Conservation (phyloP, 1,139 yeast genomes). For the Arxiozyma bovina region DNA sequence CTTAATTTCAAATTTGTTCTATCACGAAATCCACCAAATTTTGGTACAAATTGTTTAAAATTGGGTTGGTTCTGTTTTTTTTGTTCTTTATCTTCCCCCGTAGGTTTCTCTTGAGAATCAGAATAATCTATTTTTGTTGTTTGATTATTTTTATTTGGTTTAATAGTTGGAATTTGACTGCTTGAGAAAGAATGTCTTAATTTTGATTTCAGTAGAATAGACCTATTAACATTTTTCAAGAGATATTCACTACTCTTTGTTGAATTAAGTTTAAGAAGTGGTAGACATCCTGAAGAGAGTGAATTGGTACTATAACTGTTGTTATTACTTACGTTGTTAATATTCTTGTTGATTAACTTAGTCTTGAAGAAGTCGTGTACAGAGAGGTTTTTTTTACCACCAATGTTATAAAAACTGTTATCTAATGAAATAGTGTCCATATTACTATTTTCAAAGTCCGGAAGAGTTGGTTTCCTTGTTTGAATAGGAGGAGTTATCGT, state of each 20-base stretch:
- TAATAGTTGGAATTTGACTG: constrained; percentile 10
- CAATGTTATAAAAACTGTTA: constrained; percentile 1
- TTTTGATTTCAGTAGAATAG: constrained; percentile 16
- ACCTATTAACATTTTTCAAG: constrained; percentile 24
- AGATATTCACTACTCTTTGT: constrained; percentile 17
- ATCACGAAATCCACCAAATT: constrained; percentile 62
- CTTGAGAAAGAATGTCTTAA: constrained; percentile 8
- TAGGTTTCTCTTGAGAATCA: constrained; percentile 5
- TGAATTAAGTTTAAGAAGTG: neutral
- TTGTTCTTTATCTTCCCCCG: constrained; percentile 16
- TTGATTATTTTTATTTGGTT: neutral
- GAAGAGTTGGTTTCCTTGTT: neutral
- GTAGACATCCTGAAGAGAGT: neutral
- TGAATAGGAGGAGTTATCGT: constrained; percentile 19
- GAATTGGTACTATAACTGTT: neutral
- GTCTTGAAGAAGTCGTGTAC: constrained; percentile 6
- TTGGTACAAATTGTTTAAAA: constrained; percentile 39
- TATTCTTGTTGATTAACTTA: neutral
- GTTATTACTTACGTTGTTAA: constrained; percentile 1
- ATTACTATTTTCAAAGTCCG: neutral
- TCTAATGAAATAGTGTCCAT: neutral
- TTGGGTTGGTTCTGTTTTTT: neutral
- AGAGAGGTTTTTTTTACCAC: neutral
- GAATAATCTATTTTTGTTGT: neutral
- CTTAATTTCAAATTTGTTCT: constrained; percentile 28